These are phyloP conservation scores for Cladosporium halotolerans DNA, from an alignment of 2,329 filamentous ascomycete species.

Conservation along the genomic window DNA sequence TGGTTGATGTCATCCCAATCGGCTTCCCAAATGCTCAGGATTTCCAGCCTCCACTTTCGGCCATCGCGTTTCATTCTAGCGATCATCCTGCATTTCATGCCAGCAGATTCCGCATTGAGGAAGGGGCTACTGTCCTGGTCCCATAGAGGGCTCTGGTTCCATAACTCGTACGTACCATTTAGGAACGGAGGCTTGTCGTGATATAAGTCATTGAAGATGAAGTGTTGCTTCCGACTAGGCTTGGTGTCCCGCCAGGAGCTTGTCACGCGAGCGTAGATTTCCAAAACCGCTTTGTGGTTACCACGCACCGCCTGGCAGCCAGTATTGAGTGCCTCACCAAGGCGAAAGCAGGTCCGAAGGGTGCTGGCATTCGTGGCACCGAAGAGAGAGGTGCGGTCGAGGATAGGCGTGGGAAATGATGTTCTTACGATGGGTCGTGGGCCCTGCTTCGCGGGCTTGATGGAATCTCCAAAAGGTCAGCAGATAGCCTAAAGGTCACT, in stretches of 20 bases:
- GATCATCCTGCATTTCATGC: conserved; percentile 43
- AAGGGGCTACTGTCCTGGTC: conserved; percentile 41
- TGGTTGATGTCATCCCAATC: conserved; percentile 50
- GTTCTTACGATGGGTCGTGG: conserved; percentile 44
- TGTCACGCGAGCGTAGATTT: conserved; percentile 57
- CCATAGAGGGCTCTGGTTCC: conserved; percentile 39
- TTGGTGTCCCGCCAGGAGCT: conserved; percentile 49
- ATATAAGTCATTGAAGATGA: conserved; percentile 59
- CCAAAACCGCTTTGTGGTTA: conserved; percentile 48
- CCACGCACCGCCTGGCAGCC: conserved; percentile 42
- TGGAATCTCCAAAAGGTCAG: background rate
- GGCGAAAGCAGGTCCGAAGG: conserved; percentile 57
- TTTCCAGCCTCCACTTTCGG: conserved; percentile 38
- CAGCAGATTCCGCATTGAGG: conserved; percentile 23
- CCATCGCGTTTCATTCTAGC: conserved; percentile 43
- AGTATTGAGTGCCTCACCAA: conserved; percentile 53
- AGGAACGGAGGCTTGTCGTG: conserved; percentile 52
- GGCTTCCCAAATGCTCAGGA: conserved; percentile 48
- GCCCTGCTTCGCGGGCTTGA: conserved; percentile 2
- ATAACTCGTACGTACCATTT: conserved; percentile 42
- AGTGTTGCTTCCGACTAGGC: conserved; percentile 48
- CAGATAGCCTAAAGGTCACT: background rate
- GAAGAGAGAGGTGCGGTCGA: conserved; percentile 49
- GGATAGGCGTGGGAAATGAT: conserved; percentile 45
- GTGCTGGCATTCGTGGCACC: conserved; percentile 44